Evolutionary conservation across 2,329 filamentous ascomycete species (phyloP), one percentile per base, ranked within the genome.

Genomic region (Talaromyces pinophilus): DNA sequence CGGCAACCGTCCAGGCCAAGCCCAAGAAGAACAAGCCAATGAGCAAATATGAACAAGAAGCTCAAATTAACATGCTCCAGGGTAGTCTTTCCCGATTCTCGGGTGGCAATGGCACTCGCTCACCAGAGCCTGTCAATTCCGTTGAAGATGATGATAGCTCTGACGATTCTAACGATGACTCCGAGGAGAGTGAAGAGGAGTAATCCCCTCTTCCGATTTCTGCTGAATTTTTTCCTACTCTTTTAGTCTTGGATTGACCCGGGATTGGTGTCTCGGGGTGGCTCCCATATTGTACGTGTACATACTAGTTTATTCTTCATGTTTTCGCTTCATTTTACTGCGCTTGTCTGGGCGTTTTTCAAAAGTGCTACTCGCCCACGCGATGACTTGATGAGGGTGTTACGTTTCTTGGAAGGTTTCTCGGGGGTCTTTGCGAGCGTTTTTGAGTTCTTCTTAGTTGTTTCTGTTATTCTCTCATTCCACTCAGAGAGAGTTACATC

Each of bases 11-110:
- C 3, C 74, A 77, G 19, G 71, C 79, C 3, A 82, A 82, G 70
- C 76, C 78, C 1, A 84, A 83, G 74, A 84, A 83, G 73, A 83
- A 82, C 70, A 83, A 83, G 72, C 81, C 82, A 0, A 83, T 83
- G 82, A 83, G 79, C 74, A 83, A 83, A 70, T 78, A 77, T 60
- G 81, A 83, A 69, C 82, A 83, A 71, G 82, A 84, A 69, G 80
- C 79, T 42, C 80, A 82, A 68, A 84, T 84, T 68, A 81, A 81
- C 61, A 80, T 81, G 71, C 76, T 83, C 38, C 76, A 81, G 69
- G 80, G 77, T 69, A 82, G 79, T 54, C 74, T 83, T 19, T 81
- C 80, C 38, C 78, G 79, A 28, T 83, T 82, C 73, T 74, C 81
- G 66, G 78, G 79, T 25, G 77, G 75, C 61, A 75, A 73, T 22